These are phyloP conservation scores for Blastobotrys niveus DNA, from an alignment of 1,139 yeast genomes.

Conservation along the genomic window DNA sequence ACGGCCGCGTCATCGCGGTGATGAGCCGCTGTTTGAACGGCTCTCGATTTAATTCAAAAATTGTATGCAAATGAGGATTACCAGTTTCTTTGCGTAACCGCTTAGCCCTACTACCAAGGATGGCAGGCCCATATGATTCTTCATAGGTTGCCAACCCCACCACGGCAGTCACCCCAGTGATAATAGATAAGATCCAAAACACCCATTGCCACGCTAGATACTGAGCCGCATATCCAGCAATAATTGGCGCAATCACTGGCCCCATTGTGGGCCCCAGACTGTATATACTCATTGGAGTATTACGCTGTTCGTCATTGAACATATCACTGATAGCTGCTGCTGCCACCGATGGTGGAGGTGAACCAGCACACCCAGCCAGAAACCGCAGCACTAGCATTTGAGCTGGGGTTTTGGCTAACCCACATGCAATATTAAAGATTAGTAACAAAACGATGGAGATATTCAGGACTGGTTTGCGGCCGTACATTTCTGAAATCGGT, in stretches of 20 bases:
- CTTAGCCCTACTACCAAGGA: conserved; percentile 45
- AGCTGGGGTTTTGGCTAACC: conserved; percentile 46
- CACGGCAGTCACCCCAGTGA: conserved; percentile 46
- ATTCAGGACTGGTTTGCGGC: conserved; percentile 49
- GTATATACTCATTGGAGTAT: conserved; percentile 53
- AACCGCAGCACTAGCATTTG: conserved; percentile 55
- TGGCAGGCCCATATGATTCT: conserved; percentile 57
- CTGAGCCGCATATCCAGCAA: conserved; percentile 52
- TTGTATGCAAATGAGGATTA: conserved; percentile 50
- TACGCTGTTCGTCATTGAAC: conserved; percentile 48
- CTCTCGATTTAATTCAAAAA: conserved; percentile 43
- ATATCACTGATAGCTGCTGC: conserved; percentile 66
- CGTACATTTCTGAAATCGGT: conserved; percentile 56
- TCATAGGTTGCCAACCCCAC: conserved; percentile 42
- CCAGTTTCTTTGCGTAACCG: conserved; percentile 47
- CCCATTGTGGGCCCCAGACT: conserved; percentile 56
- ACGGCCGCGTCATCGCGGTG: conserved; percentile 45
- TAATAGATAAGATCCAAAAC: conserved; percentile 49
- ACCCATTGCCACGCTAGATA: conserved; percentile 52
- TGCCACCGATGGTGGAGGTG: conserved; percentile 62
- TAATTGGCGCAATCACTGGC: conserved; percentile 56
- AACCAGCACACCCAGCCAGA: conserved; percentile 57
- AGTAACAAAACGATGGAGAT: conserved; percentile 47
- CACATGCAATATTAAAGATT: conserved; percentile 55
- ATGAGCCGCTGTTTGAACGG: conserved; percentile 22